Conservation (phyloP, 176 grass and related monocot species). For the Musa troglodytarum region DNA sequence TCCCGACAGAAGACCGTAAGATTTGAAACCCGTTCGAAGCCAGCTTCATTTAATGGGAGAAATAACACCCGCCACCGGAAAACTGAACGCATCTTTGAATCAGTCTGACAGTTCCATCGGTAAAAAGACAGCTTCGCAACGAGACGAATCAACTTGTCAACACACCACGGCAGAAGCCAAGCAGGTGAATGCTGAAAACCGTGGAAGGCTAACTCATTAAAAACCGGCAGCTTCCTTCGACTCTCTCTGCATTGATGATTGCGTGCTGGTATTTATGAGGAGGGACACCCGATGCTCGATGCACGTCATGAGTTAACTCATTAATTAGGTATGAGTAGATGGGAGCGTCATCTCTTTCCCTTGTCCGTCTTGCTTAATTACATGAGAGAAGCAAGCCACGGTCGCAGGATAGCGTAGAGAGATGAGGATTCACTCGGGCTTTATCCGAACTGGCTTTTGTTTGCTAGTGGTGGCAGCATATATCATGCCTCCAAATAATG, state of each 20-base stretch:
- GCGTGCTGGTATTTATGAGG: too few species aligned
- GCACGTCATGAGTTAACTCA: too few species aligned
- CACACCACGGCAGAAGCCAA: neutral
- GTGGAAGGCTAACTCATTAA: neutral
- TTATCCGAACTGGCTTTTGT: too few species aligned
- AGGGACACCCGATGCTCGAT: too few species aligned
- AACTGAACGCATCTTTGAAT: slow-evolving; percentile 1
- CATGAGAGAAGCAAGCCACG: too few species aligned
- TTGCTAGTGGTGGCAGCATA: too few species aligned
- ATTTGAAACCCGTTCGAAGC: slow-evolving; percentile 1
- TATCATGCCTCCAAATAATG: too few species aligned
- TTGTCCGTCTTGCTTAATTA: too few species aligned
- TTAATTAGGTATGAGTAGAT: too few species aligned
- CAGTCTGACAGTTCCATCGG: slow-evolving; percentile 6
- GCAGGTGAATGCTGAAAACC: neutral
- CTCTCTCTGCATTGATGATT: neutral
- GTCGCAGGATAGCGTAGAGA: too few species aligned
- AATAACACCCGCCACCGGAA: neutral
- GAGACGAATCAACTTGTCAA: neutral
- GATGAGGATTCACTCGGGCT: too few species aligned
- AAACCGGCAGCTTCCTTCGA: neutral
- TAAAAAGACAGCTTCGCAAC: neutral
- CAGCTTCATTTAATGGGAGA: neutral
- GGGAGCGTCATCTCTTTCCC: too few species aligned
- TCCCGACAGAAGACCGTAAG: neutral